Evolutionary conservation across 192 early-diverging fungal genomes (phyloP), one percentile per base, ranked within the genome.

Genomic region (Geranomyces michiganensis): DNA sequence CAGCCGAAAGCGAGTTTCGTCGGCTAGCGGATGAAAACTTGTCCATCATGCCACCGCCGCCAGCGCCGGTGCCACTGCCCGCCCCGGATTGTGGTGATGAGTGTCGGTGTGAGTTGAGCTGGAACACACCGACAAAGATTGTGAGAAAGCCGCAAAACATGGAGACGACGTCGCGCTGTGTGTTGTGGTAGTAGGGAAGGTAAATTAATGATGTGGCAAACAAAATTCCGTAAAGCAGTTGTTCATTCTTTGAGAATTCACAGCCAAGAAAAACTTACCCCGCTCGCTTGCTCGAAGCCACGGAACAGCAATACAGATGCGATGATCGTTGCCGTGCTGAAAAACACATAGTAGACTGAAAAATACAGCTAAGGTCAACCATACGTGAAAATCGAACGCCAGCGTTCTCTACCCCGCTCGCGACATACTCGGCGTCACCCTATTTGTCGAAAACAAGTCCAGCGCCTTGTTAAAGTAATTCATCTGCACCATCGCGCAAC

Each of bases 391-490:
- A n/a, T n/a, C n/a, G n/a, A 31, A 61, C 59, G 59, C 26, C 62
- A 29, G 8, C 31, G 36, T 12, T 14, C 41, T 7, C 22, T 43
- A 7, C 19, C 17, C 51, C n/a, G 7, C 3, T 2, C n/a, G 7
- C 17, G 7, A 72, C 76, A 58, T 62, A 81, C 79, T 81, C 22
- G 78, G 81, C 17, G 81, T 83, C 4, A 83, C 81, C 85, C 93
- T 76, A 74, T 95, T 96, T 56, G 96, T 96, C 26, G 91, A 92
- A 75, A 96, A 98, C 67, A 90, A 79, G 70, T 93, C 94, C 31
- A 98, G 80, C 21, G 96, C 94, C 82, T 96, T 98, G 85, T 98
- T 98, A 68, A 98, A 95, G 79, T 96, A 98, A 79, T 98, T 98
- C 89, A 96, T 93, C 82, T 98, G 96, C 32, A 91, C 90, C n/a